Evolutionary conservation across 768 basidiomycete genomes (phyloP), one percentile per base, ranked within the genome.

Genomic region (Mycena maculata): DNA sequence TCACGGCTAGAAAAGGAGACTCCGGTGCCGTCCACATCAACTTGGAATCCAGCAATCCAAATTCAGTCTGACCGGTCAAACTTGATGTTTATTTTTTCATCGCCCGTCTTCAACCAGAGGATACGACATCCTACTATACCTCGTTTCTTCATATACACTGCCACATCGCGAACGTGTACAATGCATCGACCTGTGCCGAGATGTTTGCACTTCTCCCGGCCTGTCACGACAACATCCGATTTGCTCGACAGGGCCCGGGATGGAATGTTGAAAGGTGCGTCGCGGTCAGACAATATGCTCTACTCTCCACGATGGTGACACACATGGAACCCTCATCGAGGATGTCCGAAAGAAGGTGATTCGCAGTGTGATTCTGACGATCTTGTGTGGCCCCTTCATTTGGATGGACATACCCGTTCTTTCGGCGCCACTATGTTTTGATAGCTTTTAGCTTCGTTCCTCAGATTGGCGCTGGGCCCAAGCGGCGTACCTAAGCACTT

Each of bases 41-140:
- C 45, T 69, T 81, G 9, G 79, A 81, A 44, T 73, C 78, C 39
- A 77, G 74, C 67, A 80, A 79, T 68, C 78, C 76, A 18, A 52
- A 71, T 9, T 72, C 72, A 7, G 73, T 74, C 13, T 36, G 70
- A 20, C 16, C 23, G 7, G 25, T 6, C 38, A 3, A 22, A 20
- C 13, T 7, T n/a, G 6, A 4, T 38, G 22, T 11, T 27, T 25
- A 8, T 18, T 22, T 31, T 7, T 28, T 15, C 30, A 15, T 49
- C 48, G 1, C 3, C 20, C 52, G 11, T 31, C 18, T 16, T 25
- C 41, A 13, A 36, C 33, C n/a, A n/a, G 50, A 80, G 78, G 73
- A 79, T 58, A 50, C 73, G 18, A 56, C 73, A 22, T 65, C 75
- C n/a, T 71, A 77, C 57, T 76, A 70, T 42, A 53, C 68, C 22